Evolutionary conservation across 2,329 filamentous ascomycete genomes (phyloP).

Genomic region (Diplocarpon mali): DNA sequence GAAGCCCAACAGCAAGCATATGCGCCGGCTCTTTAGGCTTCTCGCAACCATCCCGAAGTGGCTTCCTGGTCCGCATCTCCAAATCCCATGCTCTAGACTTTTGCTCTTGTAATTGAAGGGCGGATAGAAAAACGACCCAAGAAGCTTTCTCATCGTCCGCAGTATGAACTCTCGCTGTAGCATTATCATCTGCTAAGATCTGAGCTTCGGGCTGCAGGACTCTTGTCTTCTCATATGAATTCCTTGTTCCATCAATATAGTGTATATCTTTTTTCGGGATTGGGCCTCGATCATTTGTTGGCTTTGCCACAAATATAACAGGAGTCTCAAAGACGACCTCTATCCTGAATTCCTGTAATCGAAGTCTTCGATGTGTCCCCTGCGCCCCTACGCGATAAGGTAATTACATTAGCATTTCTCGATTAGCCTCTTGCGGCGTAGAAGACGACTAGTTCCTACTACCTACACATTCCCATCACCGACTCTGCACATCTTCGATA

Average conservation of each 20-base stretch:
- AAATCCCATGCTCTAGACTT: constrained; percentile 35
- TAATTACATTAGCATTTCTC: too few relatives aligned
- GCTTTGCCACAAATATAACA: constrained; percentile 25
- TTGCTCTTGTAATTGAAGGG: constrained; percentile 39
- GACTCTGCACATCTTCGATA: constrained; percentile 29
- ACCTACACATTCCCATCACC: constrained; percentile 25
- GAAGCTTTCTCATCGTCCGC: constrained; percentile 46
- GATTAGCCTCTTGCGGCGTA: too few relatives aligned
- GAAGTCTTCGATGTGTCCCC: constrained; percentile 25
- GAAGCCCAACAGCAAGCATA: constrained; percentile 21
- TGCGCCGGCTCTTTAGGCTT: constrained; percentile 12
- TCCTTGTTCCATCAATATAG: constrained; percentile 20
- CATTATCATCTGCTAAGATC: constrained; percentile 7
- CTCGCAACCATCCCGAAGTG: constrained; percentile 6
- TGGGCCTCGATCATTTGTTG: constrained; percentile 21
- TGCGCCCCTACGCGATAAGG: constrained; percentile 7
- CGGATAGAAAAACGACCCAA: constrained; percentile 40
- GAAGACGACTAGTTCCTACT: too few relatives aligned
- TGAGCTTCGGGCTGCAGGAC: constrained; percentile 12
- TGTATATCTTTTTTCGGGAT: constrained; percentile 16
- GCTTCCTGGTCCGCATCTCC: neutral
- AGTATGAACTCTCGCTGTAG: constrained; percentile 33
- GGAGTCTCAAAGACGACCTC: constrained; percentile 30
- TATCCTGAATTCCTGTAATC: constrained; percentile 27
- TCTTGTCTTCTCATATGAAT: constrained; percentile 19